A percentile compares a stretch with the other conserved stretches of the same genome.
These are phyloP conservation scores for Porcisia hertigi DNA, from an alignment of 208 protist genomes.

Conservation along the genomic window DNA sequence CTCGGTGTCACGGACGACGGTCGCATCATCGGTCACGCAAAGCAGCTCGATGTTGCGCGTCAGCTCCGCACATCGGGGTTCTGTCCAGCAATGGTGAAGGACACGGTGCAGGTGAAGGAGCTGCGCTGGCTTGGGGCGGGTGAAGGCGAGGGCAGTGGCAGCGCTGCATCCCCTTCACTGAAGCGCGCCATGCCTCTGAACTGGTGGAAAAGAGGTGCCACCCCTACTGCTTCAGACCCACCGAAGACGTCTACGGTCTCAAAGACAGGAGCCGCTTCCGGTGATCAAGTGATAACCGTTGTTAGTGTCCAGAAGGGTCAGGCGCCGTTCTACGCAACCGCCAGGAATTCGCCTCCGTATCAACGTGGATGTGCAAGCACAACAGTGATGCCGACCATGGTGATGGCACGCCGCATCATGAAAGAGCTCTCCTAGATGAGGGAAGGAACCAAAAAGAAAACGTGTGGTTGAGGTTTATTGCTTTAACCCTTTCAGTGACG, in stretches of 20 bases:
- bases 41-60: constrained; percentile 35
- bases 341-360: constrained; percentile 65
- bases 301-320: constrained; percentile 64
- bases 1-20: constrained; percentile 82
- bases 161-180: background rate
- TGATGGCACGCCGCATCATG: constrained; percentile 54
- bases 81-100: constrained; percentile 85
- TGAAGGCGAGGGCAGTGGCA: background rate
- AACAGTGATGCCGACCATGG: constrained; percentile 49
- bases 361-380: constrained; percentile 80
- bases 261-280: background rate
- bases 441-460: background rate
- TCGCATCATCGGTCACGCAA: constrained; percentile 53
- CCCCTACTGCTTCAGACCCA: constrained; percentile 11
- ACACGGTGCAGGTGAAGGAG: constrained; percentile 56
- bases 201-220: constrained; percentile 60
- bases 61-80: constrained; percentile 71
- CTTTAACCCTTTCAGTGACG: background rate
- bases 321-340: constrained; percentile 75
- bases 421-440: constrained; percentile 33
- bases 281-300: constrained; percentile 54
- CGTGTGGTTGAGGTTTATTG: background rate
- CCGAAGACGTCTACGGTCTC: too few relatives aligned
- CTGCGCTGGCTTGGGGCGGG: constrained; percentile 43
- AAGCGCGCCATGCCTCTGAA: constrained; percentile 53